Percentiles rank a stretch among this genome's conserved stretches.
Evolutionary conservation across 306 rosid genomes (phyloP).

Genomic region (Arachis hypogaea): DNA sequence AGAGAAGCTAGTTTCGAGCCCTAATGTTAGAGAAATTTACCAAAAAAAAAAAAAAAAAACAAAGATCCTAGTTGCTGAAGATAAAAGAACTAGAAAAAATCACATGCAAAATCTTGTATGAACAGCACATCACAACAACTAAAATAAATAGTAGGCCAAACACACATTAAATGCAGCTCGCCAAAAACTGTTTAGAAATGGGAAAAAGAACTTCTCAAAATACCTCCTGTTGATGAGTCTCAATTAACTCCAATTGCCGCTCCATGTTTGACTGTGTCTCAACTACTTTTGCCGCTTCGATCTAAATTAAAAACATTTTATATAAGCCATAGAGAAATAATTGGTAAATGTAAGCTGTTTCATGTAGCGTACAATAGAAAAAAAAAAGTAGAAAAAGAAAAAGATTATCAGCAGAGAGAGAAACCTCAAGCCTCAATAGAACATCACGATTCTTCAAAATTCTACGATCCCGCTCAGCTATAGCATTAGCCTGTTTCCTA

Average conservation of each 20-base stretch:
- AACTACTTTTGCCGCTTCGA: conserved; percentile 93
- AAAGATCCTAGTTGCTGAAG: neutral
- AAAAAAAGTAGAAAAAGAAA: neutral
- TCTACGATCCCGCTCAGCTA: conserved; percentile 94
- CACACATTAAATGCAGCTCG: conserved; percentile 15
- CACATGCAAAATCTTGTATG: neutral
- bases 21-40: neutral
- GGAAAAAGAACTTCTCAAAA: conserved; percentile 20
- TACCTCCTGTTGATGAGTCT: conserved; percentile 98
- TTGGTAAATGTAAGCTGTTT: conserved; percentile 7
- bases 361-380: conserved; percentile 2
- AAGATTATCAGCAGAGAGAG: conserved; percentile 3
- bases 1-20: conserved; percentile 10
- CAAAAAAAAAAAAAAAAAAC: conserved; percentile 21
- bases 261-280: conserved; percentile 86
- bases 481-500: conserved; percentile 94
- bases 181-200: conserved; percentile 2
- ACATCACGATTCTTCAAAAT: conserved; percentile 90
- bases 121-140: neutral
- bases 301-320: conserved; percentile 51
- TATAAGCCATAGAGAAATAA: conserved; percentile 33
- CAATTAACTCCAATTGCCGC: conserved; percentile 88
- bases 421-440: conserved; percentile 84
- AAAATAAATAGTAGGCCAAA: conserved; percentile 11
- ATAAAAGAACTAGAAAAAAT: neutral